Percentiles rank a stretch among this genome's conserved stretches.
Evolutionary conservation across 331 rosid species (phyloP).

Genomic region (Acacia concinna): DNA sequence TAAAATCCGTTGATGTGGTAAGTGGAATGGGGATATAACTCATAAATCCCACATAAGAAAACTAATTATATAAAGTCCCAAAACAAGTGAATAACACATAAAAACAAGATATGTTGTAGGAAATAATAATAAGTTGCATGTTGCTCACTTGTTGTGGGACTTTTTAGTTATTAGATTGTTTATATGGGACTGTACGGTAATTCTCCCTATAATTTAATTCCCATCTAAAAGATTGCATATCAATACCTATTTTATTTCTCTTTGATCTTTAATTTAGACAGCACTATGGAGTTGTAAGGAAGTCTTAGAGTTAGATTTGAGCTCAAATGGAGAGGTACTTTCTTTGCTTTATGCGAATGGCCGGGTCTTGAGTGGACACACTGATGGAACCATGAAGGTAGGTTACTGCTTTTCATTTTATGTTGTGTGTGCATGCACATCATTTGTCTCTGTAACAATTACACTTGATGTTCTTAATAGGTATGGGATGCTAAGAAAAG

Average conservation of each 20-base stretch:
- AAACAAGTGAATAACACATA: neutral
- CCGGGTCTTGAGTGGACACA: slow-evolving; percentile 81
- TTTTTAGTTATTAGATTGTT: neutral
- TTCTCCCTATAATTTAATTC: neutral
- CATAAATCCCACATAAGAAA: neutral
- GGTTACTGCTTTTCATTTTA: slow-evolving; percentile 19
- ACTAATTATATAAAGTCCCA: too few species aligned
- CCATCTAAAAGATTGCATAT: slow-evolving; percentile 4
- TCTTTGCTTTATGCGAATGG: slow-evolving; percentile 71
- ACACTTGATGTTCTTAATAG: slow-evolving; percentile 41
- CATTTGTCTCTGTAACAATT: slow-evolving; percentile 17
- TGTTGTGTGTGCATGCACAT: neutral
- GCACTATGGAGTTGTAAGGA: slow-evolving; percentile 84
- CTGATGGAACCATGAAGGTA: slow-evolving; percentile 96
- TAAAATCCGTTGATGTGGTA: slow-evolving; percentile 80
- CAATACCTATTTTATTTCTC: slow-evolving; percentile 29
- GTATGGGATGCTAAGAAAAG: slow-evolving; percentile 85
- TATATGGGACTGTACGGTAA: too few species aligned
- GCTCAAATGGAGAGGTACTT: slow-evolving; percentile 75
- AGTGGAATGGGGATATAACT: slow-evolving; percentile 34
- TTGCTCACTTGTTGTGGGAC: too few species aligned
- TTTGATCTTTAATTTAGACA: slow-evolving; percentile 44
- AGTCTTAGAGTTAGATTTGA: slow-evolving; percentile 64
- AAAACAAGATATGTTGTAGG: neutral
- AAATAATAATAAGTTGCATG: neutral